phyloP scores from a whole-genome alignment of 2,329 filamentous ascomycete genomes.

The Aulographum hederae region DNA sequence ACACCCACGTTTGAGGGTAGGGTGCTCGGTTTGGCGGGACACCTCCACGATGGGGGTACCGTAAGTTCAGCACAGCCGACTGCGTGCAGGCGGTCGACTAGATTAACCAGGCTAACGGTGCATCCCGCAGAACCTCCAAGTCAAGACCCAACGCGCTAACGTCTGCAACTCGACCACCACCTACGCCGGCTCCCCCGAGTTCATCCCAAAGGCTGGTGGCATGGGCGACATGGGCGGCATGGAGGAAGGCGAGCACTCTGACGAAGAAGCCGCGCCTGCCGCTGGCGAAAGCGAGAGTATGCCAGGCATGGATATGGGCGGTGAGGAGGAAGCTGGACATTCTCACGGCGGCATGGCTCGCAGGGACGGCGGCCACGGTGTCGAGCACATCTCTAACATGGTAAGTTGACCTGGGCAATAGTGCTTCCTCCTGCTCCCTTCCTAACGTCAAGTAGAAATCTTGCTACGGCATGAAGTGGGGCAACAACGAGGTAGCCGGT shows the following conservation, averaged over 20 bases:
- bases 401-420: conserved; percentile 1
- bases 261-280: too few species aligned
- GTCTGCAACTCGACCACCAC: neutral
- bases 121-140: neutral
- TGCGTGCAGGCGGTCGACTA: conserved; percentile 1
- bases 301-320: too few species aligned
- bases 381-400: conserved; percentile 3
- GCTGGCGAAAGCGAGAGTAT: too few species aligned
- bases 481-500: too few species aligned
- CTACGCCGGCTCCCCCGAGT: neutral
- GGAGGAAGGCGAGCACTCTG: neutral
- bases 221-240: neutral
- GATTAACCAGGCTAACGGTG: conserved; percentile 1
- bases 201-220: neutral
- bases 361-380: neutral
- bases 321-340: too few species aligned
- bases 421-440: neutral
- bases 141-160: neutral
- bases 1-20: conserved; percentile 2
- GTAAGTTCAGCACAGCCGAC: conserved; percentile 1
- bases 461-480: too few species aligned
- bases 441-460: too few species aligned
- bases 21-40: conserved; percentile 3
- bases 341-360: conserved; percentile 2
- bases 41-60: conserved; percentile 4